Evolutionary conservation across 2,329 filamentous ascomycete species (phyloP), one percentile per base, ranked within the genome.

Genomic region (Aspergillus amoenus): DNA sequence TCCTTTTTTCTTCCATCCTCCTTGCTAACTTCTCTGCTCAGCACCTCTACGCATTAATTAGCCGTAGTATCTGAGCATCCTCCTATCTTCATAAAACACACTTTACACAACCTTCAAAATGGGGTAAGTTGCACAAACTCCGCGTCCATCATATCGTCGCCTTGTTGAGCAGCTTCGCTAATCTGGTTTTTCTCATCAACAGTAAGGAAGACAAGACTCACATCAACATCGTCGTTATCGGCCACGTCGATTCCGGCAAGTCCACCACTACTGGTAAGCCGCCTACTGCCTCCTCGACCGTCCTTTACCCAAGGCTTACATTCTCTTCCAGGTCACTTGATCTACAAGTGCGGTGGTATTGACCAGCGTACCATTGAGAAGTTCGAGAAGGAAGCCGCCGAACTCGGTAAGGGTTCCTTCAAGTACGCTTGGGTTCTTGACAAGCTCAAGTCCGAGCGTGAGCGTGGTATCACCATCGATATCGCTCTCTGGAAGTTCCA

Each of bases 341-440:
- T 99, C 90, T 97, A 97, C 92, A 93, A 99, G 90, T 97, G 94
- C 87, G 94, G 94, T 89, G 94, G 94, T 91, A 99, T 97, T 79
- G 94, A 99, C 91, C 92, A 93, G 88, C 93, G 94, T 92, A 97
- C 93, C 82, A 99, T 99, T 80, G 94, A 99, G 90, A 99, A 99
- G 90, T 99, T 99, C 88, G 94, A 99, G 93, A 99, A 99, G 92
- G 93, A 97, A 93, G 94, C 94, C 77, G 92, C 93, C 81, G 92
- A 97, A 82, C 86, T 97, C 79, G 94, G 94, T 80, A 99, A 99
- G 90, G 94, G 94, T 85, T 97, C 93, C 80, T 99, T 99, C 93
- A 99, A 99, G 88, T 99, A 99, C 84, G 94, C 93, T 74, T 97
- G 94, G 94, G 94, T 99, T 81, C 88, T 99, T 80, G 94, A 99